Percentiles rank a stretch among this genome's conserved stretches.
Evolutionary conservation across 176 grass and related monocot species (phyloP).

Genomic region (Elaeis guineensis): DNA sequence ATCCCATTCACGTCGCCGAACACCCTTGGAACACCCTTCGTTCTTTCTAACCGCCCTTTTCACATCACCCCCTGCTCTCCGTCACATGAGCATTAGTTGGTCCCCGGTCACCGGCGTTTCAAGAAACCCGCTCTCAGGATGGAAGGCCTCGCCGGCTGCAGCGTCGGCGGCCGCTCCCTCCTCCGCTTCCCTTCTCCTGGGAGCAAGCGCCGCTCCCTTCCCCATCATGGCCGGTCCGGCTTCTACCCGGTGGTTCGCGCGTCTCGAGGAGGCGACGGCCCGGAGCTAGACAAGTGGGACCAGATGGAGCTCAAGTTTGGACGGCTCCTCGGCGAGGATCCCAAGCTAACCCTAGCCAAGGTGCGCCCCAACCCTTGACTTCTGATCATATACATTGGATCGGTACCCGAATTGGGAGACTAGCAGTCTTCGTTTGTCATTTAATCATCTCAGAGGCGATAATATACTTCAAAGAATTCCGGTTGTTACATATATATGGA

Average conservation of each 20-base stretch:
- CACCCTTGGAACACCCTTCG: too few species aligned
- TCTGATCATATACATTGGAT: too few species aligned
- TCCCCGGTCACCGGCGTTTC: too few species aligned
- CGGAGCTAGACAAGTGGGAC: slow-evolving; percentile 61
- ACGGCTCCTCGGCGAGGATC: slow-evolving; percentile 69
- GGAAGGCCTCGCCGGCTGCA: slow-evolving; percentile 1
- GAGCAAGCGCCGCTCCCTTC: background rate
- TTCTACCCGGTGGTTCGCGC: background rate
- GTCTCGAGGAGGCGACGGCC: slow-evolving; percentile 12
- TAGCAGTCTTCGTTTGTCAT: too few species aligned
- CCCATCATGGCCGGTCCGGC: background rate
- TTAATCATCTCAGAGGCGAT: too few species aligned
- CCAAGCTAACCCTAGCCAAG: slow-evolving; percentile 79
- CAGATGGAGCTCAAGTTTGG: slow-evolving; percentile 75
- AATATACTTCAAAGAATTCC: too few species aligned
- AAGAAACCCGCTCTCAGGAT: background rate
- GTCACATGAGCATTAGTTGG: too few species aligned
- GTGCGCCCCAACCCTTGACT: slow-evolving; percentile 3
- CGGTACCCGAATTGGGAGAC: too few species aligned
- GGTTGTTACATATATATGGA: too few species aligned
- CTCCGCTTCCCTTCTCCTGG: background rate
- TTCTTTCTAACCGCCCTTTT: too few species aligned
- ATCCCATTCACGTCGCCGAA: too few species aligned
- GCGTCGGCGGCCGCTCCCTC: background rate
- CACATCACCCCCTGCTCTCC: too few species aligned